A percentile compares a stretch with the other conserved stretches of the same genome.
Conservation (phyloP, 805 yeast species). For the Barnettozyma salicaria region DNA sequence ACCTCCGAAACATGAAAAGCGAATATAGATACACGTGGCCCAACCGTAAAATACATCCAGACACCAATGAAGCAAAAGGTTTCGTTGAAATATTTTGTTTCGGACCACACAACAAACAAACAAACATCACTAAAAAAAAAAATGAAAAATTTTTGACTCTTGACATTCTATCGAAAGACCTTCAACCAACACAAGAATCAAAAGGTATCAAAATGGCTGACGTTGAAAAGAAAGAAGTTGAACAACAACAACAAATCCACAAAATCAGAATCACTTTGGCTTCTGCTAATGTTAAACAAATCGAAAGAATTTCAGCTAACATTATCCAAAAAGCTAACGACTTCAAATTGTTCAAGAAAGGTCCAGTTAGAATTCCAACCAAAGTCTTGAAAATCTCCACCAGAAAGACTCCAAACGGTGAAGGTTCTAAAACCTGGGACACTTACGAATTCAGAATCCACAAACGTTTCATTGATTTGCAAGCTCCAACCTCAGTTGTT, state of each 20-base stretch:
- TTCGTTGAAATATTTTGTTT: slow-evolving; percentile 13
- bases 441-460: slow-evolving; percentile 99
- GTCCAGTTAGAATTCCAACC: slow-evolving; percentile 99
- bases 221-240: slow-evolving; percentile 78
- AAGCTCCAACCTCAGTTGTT: slow-evolving; percentile 90
- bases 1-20: too few species aligned
- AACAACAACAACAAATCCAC: slow-evolving; percentile 79
- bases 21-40: too few species aligned
- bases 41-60: slow-evolving; percentile 12
- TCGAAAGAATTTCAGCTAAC: slow-evolving; percentile 93
- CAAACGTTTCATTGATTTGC: slow-evolving; percentile 98
- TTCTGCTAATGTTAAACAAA: slow-evolving; percentile 97
- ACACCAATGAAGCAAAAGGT: slow-evolving; percentile 24
- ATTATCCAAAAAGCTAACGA: slow-evolving; percentile 82
- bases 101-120: not conserved
- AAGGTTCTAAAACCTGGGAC: slow-evolving; percentile 99
- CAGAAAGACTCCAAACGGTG: slow-evolving; percentile 99
- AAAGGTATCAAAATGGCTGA: slow-evolving; percentile 65
- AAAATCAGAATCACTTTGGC: slow-evolving; percentile 99
- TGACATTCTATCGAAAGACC: not conserved
- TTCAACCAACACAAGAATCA: slow-evolving; percentile 27
- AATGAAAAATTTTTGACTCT: slow-evolving; percentile 13
- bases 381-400: slow-evolving; percentile 96
- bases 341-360: slow-evolving; percentile 85
- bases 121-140: too few species aligned